phyloP scores from a whole-genome alignment of 768 basidiomycete genomes.

The Agaricus blazei region DNA sequence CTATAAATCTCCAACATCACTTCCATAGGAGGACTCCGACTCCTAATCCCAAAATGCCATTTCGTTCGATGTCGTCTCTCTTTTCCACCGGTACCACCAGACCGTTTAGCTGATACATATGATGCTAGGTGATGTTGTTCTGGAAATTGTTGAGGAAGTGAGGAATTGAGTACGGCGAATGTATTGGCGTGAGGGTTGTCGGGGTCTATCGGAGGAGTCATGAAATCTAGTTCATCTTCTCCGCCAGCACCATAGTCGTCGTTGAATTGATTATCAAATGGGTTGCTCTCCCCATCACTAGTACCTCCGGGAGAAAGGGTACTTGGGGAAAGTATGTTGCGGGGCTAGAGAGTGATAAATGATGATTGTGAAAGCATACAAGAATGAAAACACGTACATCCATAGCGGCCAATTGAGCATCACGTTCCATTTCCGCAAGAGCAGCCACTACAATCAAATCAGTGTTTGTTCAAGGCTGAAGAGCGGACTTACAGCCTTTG shows the following conservation, averaged over 20 bases:
- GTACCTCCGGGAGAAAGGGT: constrained; percentile 56
- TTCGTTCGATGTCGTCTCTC: constrained; percentile 78
- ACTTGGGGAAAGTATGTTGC: constrained; percentile 62
- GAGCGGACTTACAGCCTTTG: constrained; percentile 64
- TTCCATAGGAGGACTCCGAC: constrained; percentile 94
- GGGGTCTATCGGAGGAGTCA: constrained; percentile 15
- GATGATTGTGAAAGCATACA: constrained; percentile 2
- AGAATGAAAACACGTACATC: constrained; percentile 51
- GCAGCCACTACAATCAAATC: constrained; percentile 51
- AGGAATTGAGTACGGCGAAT: constrained; percentile 81
- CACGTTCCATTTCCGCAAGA: constrained; percentile 82
- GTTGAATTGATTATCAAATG: constrained; percentile 74
- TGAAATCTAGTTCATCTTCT: constrained; percentile 33
- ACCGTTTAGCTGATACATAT: constrained; percentile 54
- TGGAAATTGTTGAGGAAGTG: constrained; percentile 61
- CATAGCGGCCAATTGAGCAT: constrained; percentile 73
- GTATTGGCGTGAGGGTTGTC: constrained; percentile 16
- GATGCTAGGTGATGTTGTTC: constrained; percentile 67
- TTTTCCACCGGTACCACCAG: constrained; percentile 35
- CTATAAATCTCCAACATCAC: constrained; percentile 99
- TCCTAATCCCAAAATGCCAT: constrained; percentile 98
- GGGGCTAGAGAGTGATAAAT: constrained; percentile 41
- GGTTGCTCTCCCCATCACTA: constrained; percentile 65
- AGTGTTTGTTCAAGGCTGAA: neutral
- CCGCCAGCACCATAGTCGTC: constrained; percentile 48